Base-by-base conservation (phyloP, 441 rosid species). In the Daphne laureola region DNA sequence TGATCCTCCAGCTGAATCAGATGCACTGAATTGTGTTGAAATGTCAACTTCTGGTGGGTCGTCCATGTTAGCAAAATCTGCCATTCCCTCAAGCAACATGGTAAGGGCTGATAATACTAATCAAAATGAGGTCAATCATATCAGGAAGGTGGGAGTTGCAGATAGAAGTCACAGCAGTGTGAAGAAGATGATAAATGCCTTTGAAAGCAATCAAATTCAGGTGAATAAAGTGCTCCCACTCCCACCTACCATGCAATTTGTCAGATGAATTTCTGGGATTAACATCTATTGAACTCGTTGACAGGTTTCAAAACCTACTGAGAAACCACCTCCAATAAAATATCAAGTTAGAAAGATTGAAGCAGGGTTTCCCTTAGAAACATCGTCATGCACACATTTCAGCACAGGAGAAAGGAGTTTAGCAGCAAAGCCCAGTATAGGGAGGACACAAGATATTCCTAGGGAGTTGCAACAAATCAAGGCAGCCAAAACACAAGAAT, bases 141-240 rank as follows among this genome's bases (percentile, higher is more conserved):
- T 42, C 54, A 57, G 68, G 75, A 63, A 68, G 59, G 74, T 17
- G 12, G 48, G 44, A 8, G 48, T 69, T 15, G 59, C 58, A 4
- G 73, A 66, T 72, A 82, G 69, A 69, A 66, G 57, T 64, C 73
- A 77, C 47, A 76, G 74, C 76, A 82, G 68, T 69, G 87, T 92
- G 60, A 72, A 78, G 73, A 83, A 83, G 58, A 78, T 89, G 96
- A 80, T 84, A 58, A 83, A 79, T 64, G 83, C 64, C 57, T 91
- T 87, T 52, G 90, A 86, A 75, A 70, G 72, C 68, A 69, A 82
- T 63, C 61, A 54, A 55, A 59, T 74, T 78, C 84, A 84, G 96
- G 98, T 86, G 69, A 18, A 12, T 8, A 46, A 54, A 53, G 58
- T 53, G 40, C 27, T 46, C 15, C 43, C 9, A 17, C 27, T 46